Percentiles rank a stretch among this genome's conserved stretches.
Conservation (phyloP, 2,329 filamentous ascomycete genomes). For the Atkinsonella texensis region DNA sequence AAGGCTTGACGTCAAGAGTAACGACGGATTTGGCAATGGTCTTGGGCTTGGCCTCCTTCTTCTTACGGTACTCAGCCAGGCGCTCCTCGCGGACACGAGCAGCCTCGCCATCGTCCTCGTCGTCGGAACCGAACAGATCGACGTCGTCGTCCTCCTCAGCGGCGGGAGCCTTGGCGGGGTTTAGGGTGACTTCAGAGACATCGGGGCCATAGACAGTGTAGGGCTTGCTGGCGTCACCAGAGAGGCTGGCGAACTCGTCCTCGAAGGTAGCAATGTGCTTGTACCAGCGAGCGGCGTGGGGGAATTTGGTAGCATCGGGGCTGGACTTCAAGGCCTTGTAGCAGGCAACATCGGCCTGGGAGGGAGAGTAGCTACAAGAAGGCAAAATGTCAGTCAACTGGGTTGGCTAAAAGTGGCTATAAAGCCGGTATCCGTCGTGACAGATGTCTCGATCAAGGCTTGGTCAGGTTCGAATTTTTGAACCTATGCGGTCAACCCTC, state of each 20-base stretch:
- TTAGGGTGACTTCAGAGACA: slow-evolving; percentile 60
- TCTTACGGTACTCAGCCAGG: slow-evolving; percentile 86
- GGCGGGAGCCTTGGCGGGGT: slow-evolving; percentile 73
- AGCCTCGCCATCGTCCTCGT: slow-evolving; percentile 86
- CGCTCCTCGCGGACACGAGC: slow-evolving; percentile 76
- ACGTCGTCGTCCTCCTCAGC: slow-evolving; percentile 60
- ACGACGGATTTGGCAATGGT: slow-evolving; percentile 89
- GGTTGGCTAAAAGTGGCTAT: neutral
- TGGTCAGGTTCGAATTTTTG: no score
- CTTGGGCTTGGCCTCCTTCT: slow-evolving; percentile 94
- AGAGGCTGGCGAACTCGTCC: slow-evolving; percentile 80
- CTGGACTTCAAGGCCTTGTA: slow-evolving; percentile 77
- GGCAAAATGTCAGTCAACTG: neutral
- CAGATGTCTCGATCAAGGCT: no score
- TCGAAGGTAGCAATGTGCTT: slow-evolving; percentile 94
- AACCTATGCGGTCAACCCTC: no score
- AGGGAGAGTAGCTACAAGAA: slow-evolving; percentile 46
- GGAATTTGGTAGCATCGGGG: slow-evolving; percentile 78
- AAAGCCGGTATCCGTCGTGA: neutral
- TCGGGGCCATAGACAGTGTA: slow-evolving; percentile 90
- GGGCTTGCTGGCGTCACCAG: slow-evolving; percentile 81
- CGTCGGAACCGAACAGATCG: slow-evolving; percentile 86
- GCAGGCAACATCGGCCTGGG: slow-evolving; percentile 90
- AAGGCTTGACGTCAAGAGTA: slow-evolving; percentile 94
- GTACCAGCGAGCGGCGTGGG: slow-evolving; percentile 94